A percentile compares a stretch with the other conserved stretches of the same genome.
Evolutionary conservation across 2,329 filamentous ascomycete genomes (phyloP).

Genomic region (Scedosporium boydii): DNA sequence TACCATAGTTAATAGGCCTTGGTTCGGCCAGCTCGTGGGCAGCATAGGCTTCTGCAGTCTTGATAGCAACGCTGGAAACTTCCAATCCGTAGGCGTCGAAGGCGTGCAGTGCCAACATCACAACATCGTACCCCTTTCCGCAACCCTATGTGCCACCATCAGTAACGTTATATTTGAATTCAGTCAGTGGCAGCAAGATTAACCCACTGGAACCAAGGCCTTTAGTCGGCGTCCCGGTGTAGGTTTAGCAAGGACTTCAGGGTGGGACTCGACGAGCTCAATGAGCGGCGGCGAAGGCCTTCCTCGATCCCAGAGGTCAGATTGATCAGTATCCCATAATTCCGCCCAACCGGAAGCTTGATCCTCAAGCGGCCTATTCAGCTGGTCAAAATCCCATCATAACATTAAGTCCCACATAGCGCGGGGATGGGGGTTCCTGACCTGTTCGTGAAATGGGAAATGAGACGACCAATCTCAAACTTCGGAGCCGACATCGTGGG

Average conservation of each 20-base stretch:
- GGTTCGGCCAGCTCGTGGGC: background rate
- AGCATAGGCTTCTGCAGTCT: background rate
- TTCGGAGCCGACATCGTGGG: background rate
- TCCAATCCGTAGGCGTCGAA: constrained; percentile 10
- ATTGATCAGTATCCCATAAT: constrained; percentile 2
- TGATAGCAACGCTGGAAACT: background rate
- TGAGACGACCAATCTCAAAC: background rate
- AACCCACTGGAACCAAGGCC: background rate
- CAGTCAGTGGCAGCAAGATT: background rate
- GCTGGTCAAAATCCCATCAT: background rate
- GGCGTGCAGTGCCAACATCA: constrained; percentile 1
- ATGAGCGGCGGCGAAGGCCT: background rate
- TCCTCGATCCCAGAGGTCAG: background rate
- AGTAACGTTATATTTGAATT: background rate
- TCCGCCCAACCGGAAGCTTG: constrained; percentile 3
- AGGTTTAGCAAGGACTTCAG: background rate
- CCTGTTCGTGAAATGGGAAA: background rate
- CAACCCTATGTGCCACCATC: background rate
- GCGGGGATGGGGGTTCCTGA: background rate
- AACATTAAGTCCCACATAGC: background rate
- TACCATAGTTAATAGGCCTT: background rate
- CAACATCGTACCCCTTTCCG: constrained; percentile 5
- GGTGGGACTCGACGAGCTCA: background rate
- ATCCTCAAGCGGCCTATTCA: background rate
- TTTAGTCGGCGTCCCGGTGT: background rate